phyloP scores from a whole-genome alignment of 371 early-diverging fungal genomes.

The Syncephalis plumigaleata region DNA sequence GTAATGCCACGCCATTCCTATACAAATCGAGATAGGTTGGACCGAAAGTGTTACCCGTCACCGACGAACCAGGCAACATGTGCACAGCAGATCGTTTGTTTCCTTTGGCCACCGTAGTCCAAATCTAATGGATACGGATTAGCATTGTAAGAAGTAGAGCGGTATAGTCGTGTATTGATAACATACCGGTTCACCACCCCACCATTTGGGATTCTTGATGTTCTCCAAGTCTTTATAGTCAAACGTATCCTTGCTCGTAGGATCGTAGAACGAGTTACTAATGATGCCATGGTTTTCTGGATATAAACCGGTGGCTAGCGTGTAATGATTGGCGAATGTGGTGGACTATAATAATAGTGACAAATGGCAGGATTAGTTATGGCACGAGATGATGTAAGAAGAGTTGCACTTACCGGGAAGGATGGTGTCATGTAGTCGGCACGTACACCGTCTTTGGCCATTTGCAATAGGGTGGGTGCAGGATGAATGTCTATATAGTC shows the following conservation, averaged over 20 bases:
- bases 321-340: slow-evolving; percentile 92
- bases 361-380: too few species aligned
- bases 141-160: not conserved
- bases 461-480: slow-evolving; percentile 29
- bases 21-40: slow-evolving; percentile 54
- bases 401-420: slow-evolving; percentile 30
- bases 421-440: slow-evolving; percentile 58
- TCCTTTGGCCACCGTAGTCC: slow-evolving; percentile 64
- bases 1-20: slow-evolving; percentile 18
- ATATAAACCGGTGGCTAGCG: slow-evolving; percentile 78
- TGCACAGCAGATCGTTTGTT: slow-evolving; percentile 44
- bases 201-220: slow-evolving; percentile 52
- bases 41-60: slow-evolving; percentile 20
- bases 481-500: slow-evolving; percentile 65
- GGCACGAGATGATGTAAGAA: too few species aligned
- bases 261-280: slow-evolving; percentile 75
- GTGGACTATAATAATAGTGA: slow-evolving; percentile 12
- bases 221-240: slow-evolving; percentile 40
- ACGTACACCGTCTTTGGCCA: slow-evolving; percentile 15
- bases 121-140: slow-evolving; percentile 33
- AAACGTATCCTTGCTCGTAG: slow-evolving; percentile 49
- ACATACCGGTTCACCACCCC: slow-evolving; percentile 69
- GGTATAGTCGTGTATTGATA: not conserved
- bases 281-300: slow-evolving; percentile 90
- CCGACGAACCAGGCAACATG: slow-evolving; percentile 83